Base-by-base conservation (phyloP, 306 rosid genomes). In the Begonia loranthoides region DNA sequence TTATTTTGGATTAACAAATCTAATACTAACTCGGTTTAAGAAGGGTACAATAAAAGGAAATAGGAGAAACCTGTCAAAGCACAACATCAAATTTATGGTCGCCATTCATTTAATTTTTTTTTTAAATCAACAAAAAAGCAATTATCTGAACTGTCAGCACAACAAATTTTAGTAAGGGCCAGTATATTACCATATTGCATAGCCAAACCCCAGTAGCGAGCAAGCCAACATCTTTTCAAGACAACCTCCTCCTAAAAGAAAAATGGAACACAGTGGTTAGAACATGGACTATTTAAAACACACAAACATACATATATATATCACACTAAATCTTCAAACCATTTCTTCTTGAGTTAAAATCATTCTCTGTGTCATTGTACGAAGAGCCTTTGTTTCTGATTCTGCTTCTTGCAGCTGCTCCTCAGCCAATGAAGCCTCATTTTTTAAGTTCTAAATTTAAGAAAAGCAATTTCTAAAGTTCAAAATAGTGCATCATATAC, bases 341-440 rank as follows among this genome's bases (percentile, higher is more conserved):
- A 92, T 92, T 73, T 92, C 99, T 73, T 92, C 94, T 71, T 92
- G 94, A 40, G 99, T 92, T 81, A 92, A 69, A 73, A 92, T 75
- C 99, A 86, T 92, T 71, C 99, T 79, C 57, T 86, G 88, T 15
- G 99, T 86, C 99, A 79, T 80, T 52, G 87, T 65, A 36, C 84
- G 88, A 63, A 92, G 96, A 67, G 82, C 76, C 71, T 67, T 80
- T 39, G 93, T 93, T 73, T 92, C 99, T 55, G 81, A 79, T 72
- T 92, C 99, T 51, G 88, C 94, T 70, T 92, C 96, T 73, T 41
- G 84, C 51, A 84, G 82, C 49, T 79, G 92, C 48, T 83, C 94
- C 54, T 57, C 67, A 45, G 99, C 83, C 38, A 83, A 66, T 49
- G 79, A 60, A 15, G 87, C 78, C 44, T 86, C 94, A 15, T 79